Evolutionary conservation across 805 yeast species (phyloP).

Genomic region (Saturnispora diversa): DNA sequence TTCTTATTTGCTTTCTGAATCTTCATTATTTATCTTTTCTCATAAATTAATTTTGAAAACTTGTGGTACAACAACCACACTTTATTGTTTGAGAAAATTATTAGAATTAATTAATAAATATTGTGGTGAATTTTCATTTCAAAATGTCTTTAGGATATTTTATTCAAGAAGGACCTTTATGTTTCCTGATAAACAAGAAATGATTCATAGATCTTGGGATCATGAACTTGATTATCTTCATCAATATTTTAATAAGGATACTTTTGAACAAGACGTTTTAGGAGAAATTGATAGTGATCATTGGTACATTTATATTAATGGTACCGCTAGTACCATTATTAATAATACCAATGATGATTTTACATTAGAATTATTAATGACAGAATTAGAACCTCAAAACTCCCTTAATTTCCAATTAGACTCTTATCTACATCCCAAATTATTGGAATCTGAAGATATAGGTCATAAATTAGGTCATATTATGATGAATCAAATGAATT

Average conservation of each 20-base stretch:
- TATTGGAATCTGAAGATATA: constrained; percentile 47
- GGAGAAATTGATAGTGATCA: constrained; percentile 78
- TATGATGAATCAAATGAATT: constrained; percentile 54
- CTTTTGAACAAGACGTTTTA: constrained; percentile 59
- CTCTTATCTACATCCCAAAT: constrained; percentile 27
- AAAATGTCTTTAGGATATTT: constrained; percentile 52
- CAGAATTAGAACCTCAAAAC: constrained; percentile 54
- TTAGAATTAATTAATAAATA: constrained; percentile 41
- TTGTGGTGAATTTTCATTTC: constrained; percentile 34
- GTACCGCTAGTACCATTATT: constrained; percentile 21
- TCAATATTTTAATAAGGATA: constrained; percentile 51
- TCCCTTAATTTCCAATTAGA: constrained; percentile 46
- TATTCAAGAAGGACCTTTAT: constrained; percentile 88
- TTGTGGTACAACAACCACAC: constrained; percentile 92
- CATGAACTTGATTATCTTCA: constrained; percentile 69
- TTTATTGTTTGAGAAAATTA: constrained; percentile 63
- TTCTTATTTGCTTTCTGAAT: constrained; percentile 81
- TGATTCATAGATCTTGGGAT: constrained; percentile 79
- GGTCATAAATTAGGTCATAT: constrained; percentile 77
- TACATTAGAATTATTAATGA: constrained; percentile 87
- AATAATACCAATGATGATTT: constrained; percentile 31
- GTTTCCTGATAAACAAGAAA: constrained; percentile 81
- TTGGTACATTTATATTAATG: constrained; percentile 81
- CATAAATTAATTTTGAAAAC: constrained; percentile 85
- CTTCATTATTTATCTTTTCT: constrained; percentile 81